Evolutionary conservation across 2,329 filamentous ascomycete species (phyloP), one percentile per base, ranked within the genome.

Genomic region (Alternaria solani): DNA sequence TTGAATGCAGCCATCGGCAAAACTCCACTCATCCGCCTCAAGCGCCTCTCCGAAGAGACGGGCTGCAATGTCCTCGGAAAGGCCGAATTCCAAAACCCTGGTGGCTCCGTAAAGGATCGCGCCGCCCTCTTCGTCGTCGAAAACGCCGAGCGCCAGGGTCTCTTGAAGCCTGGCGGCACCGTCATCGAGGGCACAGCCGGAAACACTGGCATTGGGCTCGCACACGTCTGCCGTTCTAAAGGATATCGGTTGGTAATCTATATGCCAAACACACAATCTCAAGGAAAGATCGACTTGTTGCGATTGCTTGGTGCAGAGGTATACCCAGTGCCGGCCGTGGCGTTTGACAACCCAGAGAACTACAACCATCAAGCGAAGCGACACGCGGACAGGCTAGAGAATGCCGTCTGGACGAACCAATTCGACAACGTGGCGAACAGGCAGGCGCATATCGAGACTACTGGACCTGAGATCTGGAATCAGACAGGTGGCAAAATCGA

Each of bases 211-310:
- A 99, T 99, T 79, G 95, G 95, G 2, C 90, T 99, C 43, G 95
- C 95, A 20, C 95, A 98, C 81, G 95, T 99, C 57, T 98, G 95
- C 82, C 88, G 94, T 62, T 92, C 90, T 38, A 91, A 90, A 72
- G 95, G 94, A 41, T 98, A 99, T 86, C 91, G 91, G 78, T 89
- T 97, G 51, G 94, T 98, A 76, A 99, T 99, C 78, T 99, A 98
- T 88, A 98, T 99, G 95, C 95, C 95, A 72, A 91, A 99, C 84
- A 98, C 94, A 49, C 95, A 98, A 82, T 96, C 94, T 20, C 94
- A 97, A 82, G 95, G 94, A 78, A 99, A 99, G 85, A 92, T 99
- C 76, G 95, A 98, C 79, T 86, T 99, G 54, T 84, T 99, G 66
- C 87, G 94, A 8, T 84, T 98, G 36, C 87, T 99, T 9, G 95